A percentile compares a stretch with the other conserved stretches of the same genome.
phyloP scores from a whole-genome alignment of 306 rosid genomes.

The Astragalus membranaceus region DNA sequence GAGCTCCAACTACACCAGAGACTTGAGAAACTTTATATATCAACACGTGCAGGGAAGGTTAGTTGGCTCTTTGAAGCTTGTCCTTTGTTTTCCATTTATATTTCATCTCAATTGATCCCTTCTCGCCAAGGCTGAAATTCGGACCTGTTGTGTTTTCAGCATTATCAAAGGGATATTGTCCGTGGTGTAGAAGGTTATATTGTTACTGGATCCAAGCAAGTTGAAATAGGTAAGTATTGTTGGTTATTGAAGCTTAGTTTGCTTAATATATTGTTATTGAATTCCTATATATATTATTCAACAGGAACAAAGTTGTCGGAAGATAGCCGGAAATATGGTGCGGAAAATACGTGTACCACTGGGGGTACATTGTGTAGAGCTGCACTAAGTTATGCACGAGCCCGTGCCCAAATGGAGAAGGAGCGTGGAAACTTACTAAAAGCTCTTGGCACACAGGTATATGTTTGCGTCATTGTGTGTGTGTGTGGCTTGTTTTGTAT shows the following conservation, averaged over 20 bases:
- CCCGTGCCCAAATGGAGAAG: conserved; percentile 92
- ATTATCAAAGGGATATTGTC: conserved; percentile 92
- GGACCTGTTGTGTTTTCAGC: conserved; percentile 42
- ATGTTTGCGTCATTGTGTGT: background rate
- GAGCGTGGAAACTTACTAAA: conserved; percentile 80
- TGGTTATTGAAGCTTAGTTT: conserved; percentile 17
- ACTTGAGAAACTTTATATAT: conserved; percentile 87
- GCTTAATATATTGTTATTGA: conserved; percentile 11
- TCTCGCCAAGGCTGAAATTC: conserved; percentile 8
- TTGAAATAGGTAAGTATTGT: conserved; percentile 67
- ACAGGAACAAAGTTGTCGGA: conserved; percentile 92
- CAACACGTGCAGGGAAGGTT: conserved; percentile 97
- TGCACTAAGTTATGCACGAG: conserved; percentile 63
- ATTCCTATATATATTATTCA: conserved; percentile 13
- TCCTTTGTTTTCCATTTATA: conserved; percentile 2
- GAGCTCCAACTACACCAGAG: conserved; percentile 71
- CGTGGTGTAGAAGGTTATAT: conserved; percentile 93
- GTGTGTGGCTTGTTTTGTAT: background rate
- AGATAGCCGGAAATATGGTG: conserved; percentile 91
- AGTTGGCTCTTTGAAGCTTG: conserved; percentile 13
- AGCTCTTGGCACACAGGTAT: conserved; percentile 93
- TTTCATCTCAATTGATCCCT: background rate
- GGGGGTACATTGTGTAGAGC: conserved; percentile 78
- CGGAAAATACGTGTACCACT: conserved; percentile 84
- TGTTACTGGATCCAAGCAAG: conserved; percentile 93